These are phyloP conservation scores for Skeletonema grethae DNA, from an alignment of 108 stramenopile species.

Conservation along the genomic window DNA sequence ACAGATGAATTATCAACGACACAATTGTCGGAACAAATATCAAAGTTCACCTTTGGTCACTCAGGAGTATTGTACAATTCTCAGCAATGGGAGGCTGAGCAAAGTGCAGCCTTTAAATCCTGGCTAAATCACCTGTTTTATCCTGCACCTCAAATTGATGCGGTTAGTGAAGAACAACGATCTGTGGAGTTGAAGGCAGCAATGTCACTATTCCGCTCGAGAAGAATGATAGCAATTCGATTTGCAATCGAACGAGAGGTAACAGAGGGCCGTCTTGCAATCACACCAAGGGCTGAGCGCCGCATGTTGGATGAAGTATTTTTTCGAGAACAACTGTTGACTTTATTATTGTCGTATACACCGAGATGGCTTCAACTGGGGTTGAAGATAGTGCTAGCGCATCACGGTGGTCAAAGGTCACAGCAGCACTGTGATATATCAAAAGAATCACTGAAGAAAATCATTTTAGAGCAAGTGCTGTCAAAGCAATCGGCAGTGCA, in stretches of 20 bases:
- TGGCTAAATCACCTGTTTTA: conserved; percentile 87
- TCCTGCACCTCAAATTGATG: conserved; percentile 22
- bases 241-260: conserved; percentile 65
- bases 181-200: conserved; percentile 38
- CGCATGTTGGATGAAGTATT: conserved; percentile 85
- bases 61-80: conserved; percentile 11
- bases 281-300: conserved; percentile 66
- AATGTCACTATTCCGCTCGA: conserved; percentile 49
- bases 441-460: conserved; percentile 54
- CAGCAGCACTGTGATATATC: conserved; percentile 37
- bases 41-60: background rate
- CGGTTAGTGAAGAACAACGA: conserved; percentile 1
- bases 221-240: conserved; percentile 43
- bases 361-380: conserved; percentile 90
- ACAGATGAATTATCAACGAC: background rate
- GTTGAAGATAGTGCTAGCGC: conserved; percentile 87
- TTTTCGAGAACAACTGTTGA: conserved; percentile 61
- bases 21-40: background rate
- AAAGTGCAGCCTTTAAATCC: conserved; percentile 62
- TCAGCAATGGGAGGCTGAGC: conserved; percentile 72
- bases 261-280: conserved; percentile 67
- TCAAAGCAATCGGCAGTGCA: conserved; percentile 58
- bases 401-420: conserved; percentile 42
- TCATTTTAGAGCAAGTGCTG: conserved; percentile 70
- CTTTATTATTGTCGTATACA: conserved; percentile 86